Conservation (phyloP, 2,329 filamentous ascomycete genomes). For the Aotearoamyces nothofagi region DNA sequence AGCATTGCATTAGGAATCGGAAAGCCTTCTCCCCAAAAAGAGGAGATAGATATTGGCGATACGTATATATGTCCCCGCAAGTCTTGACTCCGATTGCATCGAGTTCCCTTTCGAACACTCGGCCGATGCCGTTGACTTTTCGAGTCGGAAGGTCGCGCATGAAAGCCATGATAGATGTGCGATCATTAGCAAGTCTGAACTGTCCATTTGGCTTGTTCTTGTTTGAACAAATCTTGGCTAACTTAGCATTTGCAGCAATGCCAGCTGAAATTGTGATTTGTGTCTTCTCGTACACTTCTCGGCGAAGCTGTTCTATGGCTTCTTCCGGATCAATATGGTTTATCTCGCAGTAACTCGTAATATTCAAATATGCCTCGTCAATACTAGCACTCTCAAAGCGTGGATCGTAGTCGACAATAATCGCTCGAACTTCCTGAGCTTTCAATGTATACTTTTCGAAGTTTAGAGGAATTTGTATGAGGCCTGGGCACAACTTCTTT, state of each 20-base stretch:
- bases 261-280: slow-evolving; percentile 86
- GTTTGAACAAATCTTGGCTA: slow-evolving; percentile 93
- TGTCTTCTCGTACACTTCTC: slow-evolving; percentile 59
- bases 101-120: slow-evolving; percentile 84
- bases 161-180: slow-evolving; percentile 64
- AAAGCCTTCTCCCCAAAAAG: slow-evolving; percentile 89
- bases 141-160: slow-evolving; percentile 73
- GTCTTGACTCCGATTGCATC: slow-evolving; percentile 76
- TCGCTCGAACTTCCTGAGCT: slow-evolving; percentile 69
- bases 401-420: slow-evolving; percentile 77
- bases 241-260: slow-evolving; percentile 81
- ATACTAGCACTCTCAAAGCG: slow-evolving; percentile 88
- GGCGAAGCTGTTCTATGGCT: slow-evolving; percentile 62
- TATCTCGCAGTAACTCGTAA: slow-evolving; percentile 68
- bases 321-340: slow-evolving; percentile 56
- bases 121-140: slow-evolving; percentile 89
- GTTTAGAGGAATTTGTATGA: slow-evolving; percentile 71
- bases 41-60: slow-evolving; percentile 56
- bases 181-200: slow-evolving; percentile 58
- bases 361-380: slow-evolving; percentile 92
- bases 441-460: slow-evolving; percentile 87
- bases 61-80: slow-evolving; percentile 72
- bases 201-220: slow-evolving; percentile 95
- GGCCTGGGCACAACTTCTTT: slow-evolving; percentile 77
- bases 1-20: slow-evolving; percentile 69